These are phyloP conservation scores for Thielaviopsis punctulata DNA, from an alignment of 2,329 filamentous ascomycete species.

Conservation along the genomic window DNA sequence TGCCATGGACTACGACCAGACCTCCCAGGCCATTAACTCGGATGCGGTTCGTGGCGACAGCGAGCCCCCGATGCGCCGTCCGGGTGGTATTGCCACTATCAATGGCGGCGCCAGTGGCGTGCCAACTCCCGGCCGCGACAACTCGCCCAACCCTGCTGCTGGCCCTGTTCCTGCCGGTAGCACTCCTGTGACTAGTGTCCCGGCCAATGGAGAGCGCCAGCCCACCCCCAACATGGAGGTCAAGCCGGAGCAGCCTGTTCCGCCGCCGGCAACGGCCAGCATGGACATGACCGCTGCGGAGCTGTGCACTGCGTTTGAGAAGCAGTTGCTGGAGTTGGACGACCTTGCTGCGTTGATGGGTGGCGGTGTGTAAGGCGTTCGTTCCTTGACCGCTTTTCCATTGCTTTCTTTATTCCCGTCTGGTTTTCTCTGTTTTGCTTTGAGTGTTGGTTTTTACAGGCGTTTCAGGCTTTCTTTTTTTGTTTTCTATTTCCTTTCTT, in stretches of 20 bases:
- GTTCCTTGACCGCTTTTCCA: not conserved
- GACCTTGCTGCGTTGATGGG: slow-evolving; percentile 47
- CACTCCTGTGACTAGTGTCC: not conserved
- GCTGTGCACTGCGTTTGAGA: slow-evolving; percentile 40
- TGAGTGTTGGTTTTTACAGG: slow-evolving; percentile 4
- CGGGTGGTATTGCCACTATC: slow-evolving; percentile 39
- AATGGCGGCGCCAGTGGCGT: slow-evolving; percentile 36
- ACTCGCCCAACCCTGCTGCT: slow-evolving; percentile 21
- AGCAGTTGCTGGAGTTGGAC: slow-evolving; percentile 41
- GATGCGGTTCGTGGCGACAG: slow-evolving; percentile 29
- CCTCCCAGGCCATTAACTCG: slow-evolving; percentile 22
- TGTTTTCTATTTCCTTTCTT: not conserved
- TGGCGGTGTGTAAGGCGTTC: slow-evolving; percentile 34
- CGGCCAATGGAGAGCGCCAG: slow-evolving; percentile 7
- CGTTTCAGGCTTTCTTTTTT: not conserved
- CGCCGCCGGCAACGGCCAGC: slow-evolving; percentile 9
- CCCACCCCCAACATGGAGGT: slow-evolving; percentile 7
- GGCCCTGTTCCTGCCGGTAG: not conserved
- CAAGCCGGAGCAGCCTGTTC: slow-evolving; percentile 15
- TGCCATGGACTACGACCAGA: slow-evolving; percentile 40
- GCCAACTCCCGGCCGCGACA: slow-evolving; percentile 29
- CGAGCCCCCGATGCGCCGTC: slow-evolving; percentile 34
- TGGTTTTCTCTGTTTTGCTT: not conserved
- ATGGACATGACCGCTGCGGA: slow-evolving; percentile 41
- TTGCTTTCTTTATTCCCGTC: not conserved